Percentiles rank a stretch among this genome's conserved stretches.
These are phyloP conservation scores for Suillus luteus DNA, from an alignment of 768 basidiomycete genomes.

Conservation along the genomic window DNA sequence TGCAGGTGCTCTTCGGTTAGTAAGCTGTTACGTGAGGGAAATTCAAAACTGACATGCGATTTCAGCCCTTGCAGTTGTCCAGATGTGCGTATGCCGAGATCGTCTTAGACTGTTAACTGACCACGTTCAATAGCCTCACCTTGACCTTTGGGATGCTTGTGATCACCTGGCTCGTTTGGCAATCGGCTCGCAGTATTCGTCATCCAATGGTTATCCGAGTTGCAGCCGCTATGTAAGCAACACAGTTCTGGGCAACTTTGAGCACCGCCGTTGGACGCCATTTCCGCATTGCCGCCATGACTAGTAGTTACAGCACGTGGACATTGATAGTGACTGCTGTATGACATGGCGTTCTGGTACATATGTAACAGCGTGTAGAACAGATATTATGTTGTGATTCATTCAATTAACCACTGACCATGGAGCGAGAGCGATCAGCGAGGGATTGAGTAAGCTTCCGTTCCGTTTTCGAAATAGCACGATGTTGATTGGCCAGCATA, in stretches of 20 bases:
- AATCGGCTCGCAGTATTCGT: conserved; percentile 43
- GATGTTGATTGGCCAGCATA: conserved; percentile 24
- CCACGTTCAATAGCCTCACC: conserved; percentile 37
- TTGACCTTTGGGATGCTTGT: conserved; percentile 50
- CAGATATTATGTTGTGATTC: background rate
- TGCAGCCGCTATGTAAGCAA: background rate
- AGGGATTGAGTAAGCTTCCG: conserved; percentile 3
- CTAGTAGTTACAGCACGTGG: background rate
- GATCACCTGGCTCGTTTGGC: conserved; percentile 55
- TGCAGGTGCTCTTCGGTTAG: conserved; percentile 56
- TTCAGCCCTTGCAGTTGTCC: conserved; percentile 50
- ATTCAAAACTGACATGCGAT: conserved; percentile 15
- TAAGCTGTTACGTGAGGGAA: background rate
- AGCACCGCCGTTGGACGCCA: background rate
- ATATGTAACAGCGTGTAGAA: background rate
- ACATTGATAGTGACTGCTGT: background rate
- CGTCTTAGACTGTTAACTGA: conserved; percentile 14
- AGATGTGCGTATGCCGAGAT: conserved; percentile 43
- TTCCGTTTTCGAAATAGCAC: conserved; percentile 7
- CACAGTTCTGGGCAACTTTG: background rate
- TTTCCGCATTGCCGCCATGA: conserved; percentile 3
- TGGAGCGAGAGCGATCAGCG: background rate
- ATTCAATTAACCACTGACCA: background rate
- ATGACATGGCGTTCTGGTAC: background rate
- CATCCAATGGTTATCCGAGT: conserved; percentile 32